These are phyloP conservation scores for Aspergillus quadrilineatus DNA, from an alignment of 2,329 filamentous ascomycete species.

Conservation along the genomic window DNA sequence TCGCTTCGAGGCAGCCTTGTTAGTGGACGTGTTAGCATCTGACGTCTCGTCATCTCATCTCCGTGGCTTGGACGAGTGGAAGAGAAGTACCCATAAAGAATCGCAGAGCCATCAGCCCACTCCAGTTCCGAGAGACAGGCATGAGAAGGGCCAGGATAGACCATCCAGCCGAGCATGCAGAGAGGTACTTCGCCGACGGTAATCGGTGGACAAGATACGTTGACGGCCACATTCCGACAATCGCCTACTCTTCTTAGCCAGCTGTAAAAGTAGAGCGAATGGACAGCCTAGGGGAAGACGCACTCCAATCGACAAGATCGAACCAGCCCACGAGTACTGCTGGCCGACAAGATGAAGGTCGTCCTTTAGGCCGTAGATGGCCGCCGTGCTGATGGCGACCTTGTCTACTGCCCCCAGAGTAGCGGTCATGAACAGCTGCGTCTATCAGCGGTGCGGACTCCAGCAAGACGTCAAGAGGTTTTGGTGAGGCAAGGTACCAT, in stretches of 20 bases:
- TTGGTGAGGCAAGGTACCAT: conserved; percentile 37
- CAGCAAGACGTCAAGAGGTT: too few species aligned
- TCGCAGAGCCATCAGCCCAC: conserved; percentile 9
- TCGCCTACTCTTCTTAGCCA: conserved; percentile 33
- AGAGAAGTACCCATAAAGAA: conserved; percentile 8
- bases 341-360: conserved; percentile 48
- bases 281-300: not conserved
- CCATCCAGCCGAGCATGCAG: conserved; percentile 53
- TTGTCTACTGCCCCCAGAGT: conserved; percentile 33
- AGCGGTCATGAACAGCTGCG: conserved; percentile 28
- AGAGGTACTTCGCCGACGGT: conserved; percentile 51
- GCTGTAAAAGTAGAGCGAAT: not conserved
- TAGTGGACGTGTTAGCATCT: not conserved
- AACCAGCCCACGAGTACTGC: conserved; percentile 52
- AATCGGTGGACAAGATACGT: conserved; percentile 32
- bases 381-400: conserved; percentile 39
- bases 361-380: conserved; percentile 52
- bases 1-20: conserved; percentile 7
- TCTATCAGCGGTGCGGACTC: not conserved
- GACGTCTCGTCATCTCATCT: too few species aligned
- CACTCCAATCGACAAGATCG: conserved; percentile 25
- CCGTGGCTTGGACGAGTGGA: not conserved
- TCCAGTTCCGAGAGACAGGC: conserved; percentile 7
- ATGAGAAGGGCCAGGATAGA: conserved; percentile 37
- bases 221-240: conserved; percentile 47